Evolutionary conservation across 2,329 filamentous ascomycete species (phyloP).

Genomic region (Nigrograna mackinnonii): DNA sequence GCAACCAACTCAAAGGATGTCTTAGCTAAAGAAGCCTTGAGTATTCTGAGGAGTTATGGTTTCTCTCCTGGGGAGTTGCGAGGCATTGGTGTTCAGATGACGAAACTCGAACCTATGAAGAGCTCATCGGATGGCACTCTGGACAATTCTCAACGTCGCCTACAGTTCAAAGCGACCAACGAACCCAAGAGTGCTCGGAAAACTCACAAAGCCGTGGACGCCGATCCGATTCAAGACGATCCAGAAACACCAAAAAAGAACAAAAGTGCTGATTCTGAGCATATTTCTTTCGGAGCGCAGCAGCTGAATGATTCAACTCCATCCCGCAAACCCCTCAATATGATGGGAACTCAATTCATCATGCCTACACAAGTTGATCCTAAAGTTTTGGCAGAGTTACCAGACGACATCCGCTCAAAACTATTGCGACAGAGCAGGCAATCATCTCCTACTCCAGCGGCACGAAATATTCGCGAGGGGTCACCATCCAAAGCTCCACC

Average conservation of each 20-base stretch:
- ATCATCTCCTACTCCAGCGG: conserved; percentile 28
- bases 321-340: conserved; percentile 72
- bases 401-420: conserved; percentile 77
- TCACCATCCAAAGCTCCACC: conserved; percentile 20
- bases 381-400: conserved; percentile 79
- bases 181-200: conserved; percentile 29
- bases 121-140: conserved; percentile 51
- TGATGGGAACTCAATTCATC: conserved; percentile 87
- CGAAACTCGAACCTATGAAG: conserved; percentile 83
- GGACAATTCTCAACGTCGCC: conserved; percentile 77
- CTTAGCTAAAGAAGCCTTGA: conserved; percentile 81
- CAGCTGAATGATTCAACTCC: conserved; percentile 48
- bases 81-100: conserved; percentile 90
- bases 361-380: conserved; percentile 83
- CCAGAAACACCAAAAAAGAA: conserved; percentile 43
- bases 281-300: conserved; percentile 41
- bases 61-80: conserved; percentile 92
- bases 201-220: conserved; percentile 20
- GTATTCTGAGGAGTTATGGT: conserved; percentile 77
- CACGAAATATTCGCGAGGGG: conserved; percentile 6
- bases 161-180: conserved; percentile 69
- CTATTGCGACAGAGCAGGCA: conserved; percentile 54
- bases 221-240: conserved; percentile 53
- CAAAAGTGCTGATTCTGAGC: conserved; percentile 27
- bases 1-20: conserved; percentile 75